Evolutionary conservation across 2,329 filamentous ascomycete species (phyloP).

Genomic region (Fusarium sp.): DNA sequence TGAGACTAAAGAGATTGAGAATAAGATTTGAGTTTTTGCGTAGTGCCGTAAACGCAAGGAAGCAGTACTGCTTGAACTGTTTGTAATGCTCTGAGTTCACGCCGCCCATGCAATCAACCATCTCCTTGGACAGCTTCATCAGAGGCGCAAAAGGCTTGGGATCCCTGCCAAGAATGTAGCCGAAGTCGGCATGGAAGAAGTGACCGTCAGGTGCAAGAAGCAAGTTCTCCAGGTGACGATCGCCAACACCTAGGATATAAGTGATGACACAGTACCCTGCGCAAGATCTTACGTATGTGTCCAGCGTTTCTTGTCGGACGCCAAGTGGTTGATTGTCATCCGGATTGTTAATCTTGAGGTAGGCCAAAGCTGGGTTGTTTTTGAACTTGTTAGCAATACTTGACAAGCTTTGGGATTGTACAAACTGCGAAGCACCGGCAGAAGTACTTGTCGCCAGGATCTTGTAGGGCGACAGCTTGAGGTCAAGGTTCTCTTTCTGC

Average conservation of each 20-base stretch:
- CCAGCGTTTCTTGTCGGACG: constrained; percentile 89
- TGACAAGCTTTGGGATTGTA: constrained; percentile 85
- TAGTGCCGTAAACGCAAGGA: constrained; percentile 90
- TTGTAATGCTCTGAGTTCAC: constrained; percentile 81
- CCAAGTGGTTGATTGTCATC: constrained; percentile 83
- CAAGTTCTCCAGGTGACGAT: constrained; percentile 94
- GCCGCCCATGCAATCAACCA: constrained; percentile 99
- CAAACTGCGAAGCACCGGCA: constrained; percentile 92
- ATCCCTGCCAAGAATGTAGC: constrained; percentile 95
- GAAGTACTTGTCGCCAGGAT: constrained; percentile 92
- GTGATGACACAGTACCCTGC: constrained; percentile 99
- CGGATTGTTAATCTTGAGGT: constrained; percentile 88
- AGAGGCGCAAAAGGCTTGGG: constrained; percentile 96
- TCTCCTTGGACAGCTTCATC: constrained; percentile 97
- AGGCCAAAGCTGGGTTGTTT: constrained; percentile 76
- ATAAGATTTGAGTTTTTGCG: constrained; percentile 91
- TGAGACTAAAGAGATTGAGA: constrained; percentile 92
- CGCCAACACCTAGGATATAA: constrained; percentile 94
- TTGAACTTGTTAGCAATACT: constrained; percentile 86
- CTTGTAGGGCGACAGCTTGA: constrained; percentile 95
- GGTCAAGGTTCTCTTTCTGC: constrained; percentile 93
- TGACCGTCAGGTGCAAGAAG: constrained; percentile 88
- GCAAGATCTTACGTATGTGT: constrained; percentile 94
- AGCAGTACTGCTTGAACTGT: constrained; percentile 94
- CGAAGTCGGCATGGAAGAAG: constrained; percentile 99